phyloP scores from a whole-genome alignment of 176 grass and related monocot species.

The Phoenix dactylifera region DNA sequence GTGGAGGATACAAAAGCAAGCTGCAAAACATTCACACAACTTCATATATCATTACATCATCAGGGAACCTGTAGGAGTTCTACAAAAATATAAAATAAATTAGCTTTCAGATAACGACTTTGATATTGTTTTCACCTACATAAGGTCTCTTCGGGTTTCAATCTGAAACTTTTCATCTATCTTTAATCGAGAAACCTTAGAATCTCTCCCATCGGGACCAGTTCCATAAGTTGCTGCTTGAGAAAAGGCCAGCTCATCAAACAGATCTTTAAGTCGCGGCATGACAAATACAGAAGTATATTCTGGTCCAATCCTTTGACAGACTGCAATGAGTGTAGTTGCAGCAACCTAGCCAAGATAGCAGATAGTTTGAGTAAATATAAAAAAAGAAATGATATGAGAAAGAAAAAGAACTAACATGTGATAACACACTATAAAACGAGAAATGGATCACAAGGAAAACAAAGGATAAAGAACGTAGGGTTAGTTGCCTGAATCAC shows the following conservation, averaged over 20 bases:
- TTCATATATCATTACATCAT: neutral
- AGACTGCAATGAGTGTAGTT: slow-evolving; percentile 52
- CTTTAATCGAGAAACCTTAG: slow-evolving; percentile 39
- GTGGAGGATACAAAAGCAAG: slow-evolving; percentile 73
- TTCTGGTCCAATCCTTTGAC: slow-evolving; percentile 68
- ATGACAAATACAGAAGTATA: slow-evolving; percentile 48
- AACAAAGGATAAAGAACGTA: neutral
- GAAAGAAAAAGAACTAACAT: no score
- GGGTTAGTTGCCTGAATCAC: slow-evolving; percentile 51
- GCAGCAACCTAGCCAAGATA: slow-evolving; percentile 57
- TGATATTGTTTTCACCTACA: slow-evolving; percentile 45
- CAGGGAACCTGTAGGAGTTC: no score
- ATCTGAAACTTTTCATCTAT: slow-evolving; percentile 33
- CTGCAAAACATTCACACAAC: slow-evolving; percentile 22
- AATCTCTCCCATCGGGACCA: slow-evolving; percentile 29
- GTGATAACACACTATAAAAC: neutral
- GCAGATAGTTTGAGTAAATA: slow-evolving; percentile 14
- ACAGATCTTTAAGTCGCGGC: slow-evolving; percentile 66
- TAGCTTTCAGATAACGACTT: no score
- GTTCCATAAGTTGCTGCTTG: slow-evolving; percentile 27
- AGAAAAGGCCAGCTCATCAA: slow-evolving; percentile 80
- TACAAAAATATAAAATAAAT: no score
- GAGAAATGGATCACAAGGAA: neutral
- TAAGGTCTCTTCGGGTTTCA: slow-evolving; percentile 66
- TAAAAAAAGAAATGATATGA: neutral